Evolutionary conservation across 169 alveolate species (phyloP).

Genomic region (Babesia divergens): DNA sequence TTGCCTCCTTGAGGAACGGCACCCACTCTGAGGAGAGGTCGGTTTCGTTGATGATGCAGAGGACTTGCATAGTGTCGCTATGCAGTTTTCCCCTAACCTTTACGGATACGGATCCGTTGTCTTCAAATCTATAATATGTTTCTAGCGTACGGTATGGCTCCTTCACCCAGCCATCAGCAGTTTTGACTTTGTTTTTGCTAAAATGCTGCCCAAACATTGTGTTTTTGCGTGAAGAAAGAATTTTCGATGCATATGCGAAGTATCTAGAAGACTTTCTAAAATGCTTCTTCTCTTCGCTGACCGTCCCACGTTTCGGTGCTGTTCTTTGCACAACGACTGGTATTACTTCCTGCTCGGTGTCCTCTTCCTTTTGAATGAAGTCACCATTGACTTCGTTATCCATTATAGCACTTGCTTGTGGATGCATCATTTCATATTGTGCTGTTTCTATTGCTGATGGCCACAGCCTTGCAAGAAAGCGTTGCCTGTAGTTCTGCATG

Average conservation of each 20-base stretch:
- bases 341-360: not conserved
- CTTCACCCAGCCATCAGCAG: constrained; percentile 51
- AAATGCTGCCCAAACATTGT: constrained; percentile 47
- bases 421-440: not conserved
- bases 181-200: constrained; percentile 25
- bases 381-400: too few species aligned
- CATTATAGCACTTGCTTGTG: not conserved
- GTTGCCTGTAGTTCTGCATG: constrained; percentile 25
- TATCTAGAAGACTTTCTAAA: not conserved
- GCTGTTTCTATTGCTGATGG: constrained; percentile 20
- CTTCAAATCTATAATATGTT: constrained; percentile 36
- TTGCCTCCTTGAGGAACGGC: constrained; percentile 52
- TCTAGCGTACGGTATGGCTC: constrained; percentile 34
- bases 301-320: not conserved
- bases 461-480: constrained; percentile 30
- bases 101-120: constrained; percentile 35
- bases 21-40: constrained; percentile 60
- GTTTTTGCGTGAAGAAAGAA: constrained; percentile 16
- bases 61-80: constrained; percentile 21
- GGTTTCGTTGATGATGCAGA: constrained; percentile 44
- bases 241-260: constrained; percentile 6
- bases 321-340: not conserved
- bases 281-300: not conserved
- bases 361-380: not conserved
- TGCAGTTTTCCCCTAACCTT: constrained; percentile 56